These are phyloP conservation scores for Hansenula lynferdii DNA, from an alignment of 1,139 yeast species.

Conservation along the genomic window DNA sequence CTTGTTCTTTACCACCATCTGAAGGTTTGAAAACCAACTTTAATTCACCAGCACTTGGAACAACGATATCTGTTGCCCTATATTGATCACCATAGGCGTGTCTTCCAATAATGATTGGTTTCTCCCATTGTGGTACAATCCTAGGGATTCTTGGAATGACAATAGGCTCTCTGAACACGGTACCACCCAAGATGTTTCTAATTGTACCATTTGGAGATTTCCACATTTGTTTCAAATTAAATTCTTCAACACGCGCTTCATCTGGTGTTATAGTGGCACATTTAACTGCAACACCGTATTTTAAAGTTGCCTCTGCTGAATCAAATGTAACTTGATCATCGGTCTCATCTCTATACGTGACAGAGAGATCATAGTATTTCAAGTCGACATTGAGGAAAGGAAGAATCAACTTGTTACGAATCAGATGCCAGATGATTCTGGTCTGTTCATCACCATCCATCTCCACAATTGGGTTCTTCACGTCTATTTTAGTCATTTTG, in stretches of 20 bases:
- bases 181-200: conserved; percentile 76
- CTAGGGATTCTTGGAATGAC: conserved; percentile 75
- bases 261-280: conserved; percentile 89
- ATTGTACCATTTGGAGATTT: conserved; percentile 82
- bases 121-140: conserved; percentile 72
- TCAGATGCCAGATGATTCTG: conserved; percentile 75
- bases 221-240: conserved; percentile 77
- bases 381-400: conserved; percentile 72
- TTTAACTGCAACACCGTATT: conserved; percentile 78
- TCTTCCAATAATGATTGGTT: conserved; percentile 82
- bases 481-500: conserved; percentile 46
- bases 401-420: conserved; percentile 61
- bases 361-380: conserved; percentile 72
- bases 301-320: conserved; percentile 69
- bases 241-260: conserved; percentile 75
- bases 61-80: conserved; percentile 70
- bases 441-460: conserved; percentile 89
- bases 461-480: conserved; percentile 70
- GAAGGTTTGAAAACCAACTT: conserved; percentile 61
- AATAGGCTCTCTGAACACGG: conserved; percentile 81
- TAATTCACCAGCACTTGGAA: conserved; percentile 65
- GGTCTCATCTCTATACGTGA: conserved; percentile 66
- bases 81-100: conserved; percentile 86
- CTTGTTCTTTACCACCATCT: conserved; percentile 41
- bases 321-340: conserved; percentile 69